Percentiles rank a stretch among this genome's conserved stretches.
Conservation (phyloP, 140 eudicot species). For the Stevia rebaudiana region DNA sequence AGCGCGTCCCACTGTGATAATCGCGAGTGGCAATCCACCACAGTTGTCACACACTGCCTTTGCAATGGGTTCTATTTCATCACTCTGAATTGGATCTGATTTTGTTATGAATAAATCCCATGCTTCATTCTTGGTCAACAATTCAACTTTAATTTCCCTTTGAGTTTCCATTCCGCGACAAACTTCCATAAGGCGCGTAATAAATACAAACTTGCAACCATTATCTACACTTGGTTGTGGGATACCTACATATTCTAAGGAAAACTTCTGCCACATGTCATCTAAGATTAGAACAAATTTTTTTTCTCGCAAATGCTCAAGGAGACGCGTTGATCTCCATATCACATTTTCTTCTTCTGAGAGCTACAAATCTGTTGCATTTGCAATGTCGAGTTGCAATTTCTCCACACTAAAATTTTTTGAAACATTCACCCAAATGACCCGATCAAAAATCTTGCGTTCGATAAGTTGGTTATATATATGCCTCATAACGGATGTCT, state of each 20-base stretch:
- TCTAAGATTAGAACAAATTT: conserved; percentile 38
- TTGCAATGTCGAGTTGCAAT: conserved; percentile 26
- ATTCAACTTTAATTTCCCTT: conserved; percentile 26
- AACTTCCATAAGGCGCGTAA: conserved; percentile 36
- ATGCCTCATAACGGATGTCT: conserved; percentile 38
- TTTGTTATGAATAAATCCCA: conserved; percentile 42
- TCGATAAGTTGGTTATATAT: conserved; percentile 27
- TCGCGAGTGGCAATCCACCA: conserved; percentile 54
- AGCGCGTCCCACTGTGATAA: conserved; percentile 43
- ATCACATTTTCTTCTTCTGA: conserved; percentile 24
- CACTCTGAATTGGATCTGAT: conserved; percentile 27
- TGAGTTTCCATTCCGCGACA: conserved; percentile 40
- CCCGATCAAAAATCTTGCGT: conserved; percentile 25
- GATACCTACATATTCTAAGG: conserved; percentile 38
- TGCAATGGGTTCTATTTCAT: conserved; percentile 35
- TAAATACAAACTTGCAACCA: conserved; percentile 30
- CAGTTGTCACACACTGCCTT: conserved; percentile 32
- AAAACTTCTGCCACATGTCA: conserved; percentile 36
- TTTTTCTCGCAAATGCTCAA: conserved; percentile 30
- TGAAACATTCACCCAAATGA: conserved; percentile 44
- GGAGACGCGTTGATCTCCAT: conserved; percentile 26
- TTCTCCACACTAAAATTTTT: conserved; percentile 10
- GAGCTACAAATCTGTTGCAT: conserved; percentile 25
- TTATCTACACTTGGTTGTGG: conserved; percentile 29
- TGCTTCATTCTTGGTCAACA: conserved; percentile 33